Evolutionary conservation across 768 basidiomycete genomes (phyloP).

Genomic region (Lactifluus rugatus): DNA sequence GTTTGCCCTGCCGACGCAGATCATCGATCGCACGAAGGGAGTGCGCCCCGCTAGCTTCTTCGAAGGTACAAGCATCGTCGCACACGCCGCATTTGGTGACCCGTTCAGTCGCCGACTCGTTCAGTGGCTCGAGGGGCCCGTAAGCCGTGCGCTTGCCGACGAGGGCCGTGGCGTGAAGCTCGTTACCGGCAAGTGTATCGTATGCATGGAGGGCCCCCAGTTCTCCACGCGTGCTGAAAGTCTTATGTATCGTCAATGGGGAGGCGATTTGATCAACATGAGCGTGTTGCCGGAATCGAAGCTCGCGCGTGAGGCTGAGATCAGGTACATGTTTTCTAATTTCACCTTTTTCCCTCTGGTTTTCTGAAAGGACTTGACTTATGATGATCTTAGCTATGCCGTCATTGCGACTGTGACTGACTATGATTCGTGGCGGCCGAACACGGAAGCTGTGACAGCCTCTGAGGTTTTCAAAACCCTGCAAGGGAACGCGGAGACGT

Average conservation of each 20-base stretch:
- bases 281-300: conserved; percentile 96
- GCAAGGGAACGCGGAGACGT: conserved; percentile 75
- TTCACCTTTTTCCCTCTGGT: background rate
- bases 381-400: conserved; percentile 55
- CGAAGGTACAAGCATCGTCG: conserved; percentile 70
- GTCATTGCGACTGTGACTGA: conserved; percentile 88
- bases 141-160: conserved; percentile 51
- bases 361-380: background rate
- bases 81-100: conserved; percentile 90
- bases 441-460: conserved; percentile 75
- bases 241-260: conserved; percentile 86
- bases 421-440: conserved; percentile 90
- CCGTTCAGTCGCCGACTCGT: conserved; percentile 66
- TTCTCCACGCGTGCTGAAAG: conserved; percentile 99
- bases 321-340: conserved; percentile 47
- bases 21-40: conserved; percentile 96
- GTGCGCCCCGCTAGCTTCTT: conserved; percentile 86
- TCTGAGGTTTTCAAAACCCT: conserved; percentile 88
- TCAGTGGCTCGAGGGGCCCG: conserved; percentile 53
- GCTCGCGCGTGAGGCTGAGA: conserved; percentile 88
- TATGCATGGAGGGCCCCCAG: conserved; percentile 96
- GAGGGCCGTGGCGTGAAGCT: conserved; percentile 55
- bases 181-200: conserved; percentile 75
- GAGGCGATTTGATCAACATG: conserved; percentile 95
- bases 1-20: conserved; percentile 79